Conservation (phyloP, 2,329 filamentous ascomycete species). For the Talaromyces sp. region DNA sequence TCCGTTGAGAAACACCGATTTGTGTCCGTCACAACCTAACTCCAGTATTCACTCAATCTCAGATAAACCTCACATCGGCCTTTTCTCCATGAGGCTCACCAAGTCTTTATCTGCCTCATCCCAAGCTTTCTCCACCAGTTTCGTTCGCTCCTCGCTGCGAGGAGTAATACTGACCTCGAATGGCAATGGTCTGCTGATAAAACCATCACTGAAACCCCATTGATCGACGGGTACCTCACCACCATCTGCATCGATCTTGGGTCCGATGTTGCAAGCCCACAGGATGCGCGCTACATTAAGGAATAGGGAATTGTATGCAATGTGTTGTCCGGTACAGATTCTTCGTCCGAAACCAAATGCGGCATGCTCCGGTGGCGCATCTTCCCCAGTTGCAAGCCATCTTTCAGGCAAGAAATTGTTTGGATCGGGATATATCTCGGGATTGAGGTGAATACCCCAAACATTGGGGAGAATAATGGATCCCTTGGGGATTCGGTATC, state of each 20-base stretch:
- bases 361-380: neutral
- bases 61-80: neutral
- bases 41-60: neutral
- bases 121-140: neutral
- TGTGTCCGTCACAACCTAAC: neutral
- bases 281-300: neutral
- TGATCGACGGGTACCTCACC: neutral
- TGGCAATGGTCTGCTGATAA: neutral
- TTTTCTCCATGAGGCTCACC: neutral
- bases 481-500: constrained; percentile 28
- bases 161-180: neutral
- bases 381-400: neutral
- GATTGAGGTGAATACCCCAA: neutral
- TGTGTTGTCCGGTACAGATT: neutral
- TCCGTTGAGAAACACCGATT: neutral
- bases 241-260: neutral
- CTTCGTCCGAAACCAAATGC: constrained; percentile 6
- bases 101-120: neutral
- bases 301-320: constrained; percentile 4
- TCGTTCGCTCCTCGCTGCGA: neutral
- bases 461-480: neutral
- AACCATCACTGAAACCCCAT: neutral
- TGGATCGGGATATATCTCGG: neutral
- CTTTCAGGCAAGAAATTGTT: constrained; percentile 7
- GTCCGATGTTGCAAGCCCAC: neutral